Evolutionary conservation across 1,139 yeast species (phyloP).

Genomic region (Lodderomyces parapsilosis): DNA sequence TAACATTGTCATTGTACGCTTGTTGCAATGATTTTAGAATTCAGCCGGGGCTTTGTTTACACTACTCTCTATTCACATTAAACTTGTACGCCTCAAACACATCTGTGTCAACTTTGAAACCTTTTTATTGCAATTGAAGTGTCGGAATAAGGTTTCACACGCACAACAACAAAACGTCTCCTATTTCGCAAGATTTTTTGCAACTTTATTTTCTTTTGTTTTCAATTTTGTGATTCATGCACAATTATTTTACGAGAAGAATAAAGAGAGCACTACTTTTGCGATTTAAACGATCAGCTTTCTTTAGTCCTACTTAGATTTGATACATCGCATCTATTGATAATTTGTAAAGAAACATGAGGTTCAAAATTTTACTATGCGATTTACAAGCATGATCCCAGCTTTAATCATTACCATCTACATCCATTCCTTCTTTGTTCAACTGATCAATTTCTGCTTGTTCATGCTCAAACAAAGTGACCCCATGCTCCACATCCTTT

Average conservation of each 20-base stretch:
- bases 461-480: conserved; percentile 34
- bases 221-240: background rate
- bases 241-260: background rate
- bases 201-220: background rate
- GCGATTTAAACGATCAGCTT: too few species aligned
- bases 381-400: too few species aligned
- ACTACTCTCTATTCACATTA: background rate
- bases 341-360: too few species aligned
- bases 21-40: background rate
- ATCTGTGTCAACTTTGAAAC: background rate
- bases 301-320: too few species aligned
- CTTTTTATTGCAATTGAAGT: background rate
- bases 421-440: conserved; percentile 17
- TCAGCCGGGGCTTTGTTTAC: too few species aligned
- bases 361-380: background rate
- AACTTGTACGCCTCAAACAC: background rate
- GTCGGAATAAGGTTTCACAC: background rate
- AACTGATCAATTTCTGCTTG: conserved; percentile 38
- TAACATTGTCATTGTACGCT: background rate
- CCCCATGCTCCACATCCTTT: conserved; percentile 2
- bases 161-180: background rate
- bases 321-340: background rate
- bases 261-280: too few species aligned
- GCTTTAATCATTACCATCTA: background rate
- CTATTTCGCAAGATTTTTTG: background rate